These are phyloP conservation scores for Arabidopsis hybrid DNA, from an alignment of 441 rosid genomes.

Conservation along the genomic window DNA sequence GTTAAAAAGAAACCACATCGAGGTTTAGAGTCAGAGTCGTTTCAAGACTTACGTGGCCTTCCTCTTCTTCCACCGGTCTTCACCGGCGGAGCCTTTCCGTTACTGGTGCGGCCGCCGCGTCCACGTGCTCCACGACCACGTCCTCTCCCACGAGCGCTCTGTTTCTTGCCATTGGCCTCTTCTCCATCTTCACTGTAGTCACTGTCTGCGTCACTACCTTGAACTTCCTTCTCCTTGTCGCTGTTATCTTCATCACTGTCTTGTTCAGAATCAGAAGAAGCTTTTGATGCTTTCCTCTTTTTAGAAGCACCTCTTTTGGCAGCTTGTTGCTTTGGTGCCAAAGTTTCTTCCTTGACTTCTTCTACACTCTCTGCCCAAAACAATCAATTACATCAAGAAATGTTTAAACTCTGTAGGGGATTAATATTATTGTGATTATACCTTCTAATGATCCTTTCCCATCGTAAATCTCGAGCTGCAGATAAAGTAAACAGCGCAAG, in stretches of 20 bases:
- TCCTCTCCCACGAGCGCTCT: conserved; percentile 59
- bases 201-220: conserved; percentile 49
- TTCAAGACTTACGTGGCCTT: conserved; percentile 69
- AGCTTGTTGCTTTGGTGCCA: conserved; percentile 51
- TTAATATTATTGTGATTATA: conserved; percentile 20
- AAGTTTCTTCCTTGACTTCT: conserved; percentile 43
- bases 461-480: conserved; percentile 83
- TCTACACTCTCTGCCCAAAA: conserved; percentile 34
- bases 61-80: conserved; percentile 74
- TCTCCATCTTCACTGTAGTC: conserved; percentile 53
- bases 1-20: conserved; percentile 56
- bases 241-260: conserved; percentile 64
- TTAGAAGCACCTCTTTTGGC: conserved; percentile 55
- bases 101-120: conserved; percentile 53
- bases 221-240: conserved; percentile 58
- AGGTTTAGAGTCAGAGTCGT: conserved; percentile 12
- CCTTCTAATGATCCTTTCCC: conserved; percentile 88
- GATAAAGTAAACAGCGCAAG: conserved; percentile 21
- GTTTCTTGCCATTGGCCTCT: conserved; percentile 55
- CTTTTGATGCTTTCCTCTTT: conserved; percentile 73
- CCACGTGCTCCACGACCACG: conserved; percentile 55
- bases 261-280: conserved; percentile 68
- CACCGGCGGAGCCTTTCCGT: conserved; percentile 44
- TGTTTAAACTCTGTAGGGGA: background rate
- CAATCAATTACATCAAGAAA: conserved; percentile 15